A percentile compares a stretch with the other conserved stretches of the same genome.
Evolutionary conservation across 768 basidiomycete genomes (phyloP).

Genomic region (Leccinellum rugosiceps): DNA sequence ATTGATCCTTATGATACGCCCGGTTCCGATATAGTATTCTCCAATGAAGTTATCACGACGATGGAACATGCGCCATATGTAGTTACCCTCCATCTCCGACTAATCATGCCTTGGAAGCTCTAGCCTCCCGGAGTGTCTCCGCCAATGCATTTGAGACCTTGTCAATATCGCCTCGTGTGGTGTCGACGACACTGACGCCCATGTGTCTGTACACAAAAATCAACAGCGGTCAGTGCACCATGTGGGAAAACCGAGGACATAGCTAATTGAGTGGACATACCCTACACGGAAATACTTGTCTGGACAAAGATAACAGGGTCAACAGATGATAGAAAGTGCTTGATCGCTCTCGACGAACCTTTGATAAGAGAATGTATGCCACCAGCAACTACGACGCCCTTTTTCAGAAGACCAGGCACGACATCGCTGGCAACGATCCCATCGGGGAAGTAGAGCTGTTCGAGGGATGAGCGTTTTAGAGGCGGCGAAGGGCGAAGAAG

Average conservation of each 20-base stretch:
- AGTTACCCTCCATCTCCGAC: neutral
- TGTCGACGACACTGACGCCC: conserved; percentile 80
- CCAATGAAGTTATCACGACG: neutral
- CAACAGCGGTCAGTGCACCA: neutral
- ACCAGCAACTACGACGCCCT: conserved; percentile 79
- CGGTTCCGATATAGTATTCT: neutral
- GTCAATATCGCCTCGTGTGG: conserved; percentile 70
- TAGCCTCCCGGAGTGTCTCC: conserved; percentile 46
- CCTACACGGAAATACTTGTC: conserved; percentile 93
- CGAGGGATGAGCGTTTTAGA: neutral
- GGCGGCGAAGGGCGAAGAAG: neutral
- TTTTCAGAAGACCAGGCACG: conserved; percentile 67
- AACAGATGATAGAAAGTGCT: neutral
- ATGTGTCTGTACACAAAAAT: conserved; percentile 59
- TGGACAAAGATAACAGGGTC: conserved; percentile 25
- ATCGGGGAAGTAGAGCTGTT: conserved; percentile 77
- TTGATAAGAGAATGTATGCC: conserved; percentile 84
- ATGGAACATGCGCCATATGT: neutral
- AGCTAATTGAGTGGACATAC: conserved; percentile 32
- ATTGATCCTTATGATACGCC: too few species aligned
- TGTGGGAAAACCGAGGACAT: neutral
- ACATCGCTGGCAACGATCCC: conserved; percentile 77
- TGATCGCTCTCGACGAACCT: conserved; percentile 40
- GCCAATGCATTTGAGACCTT: conserved; percentile 63
- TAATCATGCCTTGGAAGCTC: conserved; percentile 13